Evolutionary conservation across 2,329 filamentous ascomycete genomes (phyloP), one percentile per base, ranked within the genome.

Genomic region (Phialophora expanda): DNA sequence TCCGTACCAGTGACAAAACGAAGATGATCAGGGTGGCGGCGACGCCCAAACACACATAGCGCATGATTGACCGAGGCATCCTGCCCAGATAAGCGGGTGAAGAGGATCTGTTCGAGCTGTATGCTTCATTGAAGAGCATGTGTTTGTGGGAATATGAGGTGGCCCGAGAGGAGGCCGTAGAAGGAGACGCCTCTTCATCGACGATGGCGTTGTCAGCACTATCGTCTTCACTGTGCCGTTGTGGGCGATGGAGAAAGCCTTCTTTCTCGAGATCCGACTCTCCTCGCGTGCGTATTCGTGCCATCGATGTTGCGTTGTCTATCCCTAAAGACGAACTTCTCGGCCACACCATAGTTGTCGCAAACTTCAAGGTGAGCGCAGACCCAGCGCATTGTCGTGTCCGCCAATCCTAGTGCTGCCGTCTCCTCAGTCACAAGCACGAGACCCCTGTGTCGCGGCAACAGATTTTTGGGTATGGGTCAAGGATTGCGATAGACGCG

Each of bases 31-130:
- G 84, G 0, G 87, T 85, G 2, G 85, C 83, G 55, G 91, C 85
- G 61, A 96, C 81, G 3, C 84, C 86, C 56, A 93, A 81, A 69
- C 92, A 92, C 62, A 97, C 86, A 76, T 90, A 96, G 72, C 92
- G 85, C 63, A 91, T 87, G 65, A 95, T 86, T 68, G 85, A 90
- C 74, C 89, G 87, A 6, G 90, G 91, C 50, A 93, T 78, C 34
- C 88, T 65, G 24, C 68, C 84, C 73, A 90, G 91, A 60, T 84
- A 76, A 61, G 74, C 70, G 4, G 74, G 71, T 22, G 64, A 69
- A 28, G 75, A 72, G 64, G 76, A 76, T 62, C 73, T 72, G 61
- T 76, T 67, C 7, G 65, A 67, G 73, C 68, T 77, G 71, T 66
- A 72, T 67, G 72, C 75, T 74, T 71, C n/a, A 75, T 72, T 61